Evolutionary conservation across 2,329 filamentous ascomycete genomes (phyloP), one percentile per base, ranked within the genome.

Genomic region (Arthrobotrys iridis): DNA sequence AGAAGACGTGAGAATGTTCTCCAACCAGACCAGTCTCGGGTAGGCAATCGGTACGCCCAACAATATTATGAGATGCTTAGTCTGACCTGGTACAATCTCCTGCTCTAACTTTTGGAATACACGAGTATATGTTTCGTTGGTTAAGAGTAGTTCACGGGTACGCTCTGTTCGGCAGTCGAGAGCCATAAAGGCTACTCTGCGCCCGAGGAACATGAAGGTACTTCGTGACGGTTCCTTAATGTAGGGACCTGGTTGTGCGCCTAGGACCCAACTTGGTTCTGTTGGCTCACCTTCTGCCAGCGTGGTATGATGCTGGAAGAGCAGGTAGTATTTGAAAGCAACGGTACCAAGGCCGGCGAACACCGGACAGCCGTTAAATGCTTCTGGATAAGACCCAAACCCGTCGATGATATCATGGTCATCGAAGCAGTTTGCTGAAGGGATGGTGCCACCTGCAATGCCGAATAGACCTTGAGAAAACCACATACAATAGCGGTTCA

Each of bases 361-460:
- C 0, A 98, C 92, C 0, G 92, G 91, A 1, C 92, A 92, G 77
- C 87, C 88, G 93, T 97, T 98, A 80, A 97, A 95, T 78, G 92
- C 88, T 78, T 97, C 88, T 2, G 93, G 90, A 81, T 98, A 99
- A 0, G 93, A 97, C 4, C 95, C 95, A 81, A 90, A 99, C 0
- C 96, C 95, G 82, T 93, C 91, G 77, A 93, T 93, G 78, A 93
- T 91, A 78, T 95, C 92, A 81, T 98, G 95, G 79, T 98, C 95
- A 82, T 98, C 94, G 85, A 91, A 97, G 82, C 99, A 93, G 81
- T 99, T 99, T 79, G 99, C 88, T 93, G 97, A 98, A 6, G 95
- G 93, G 48, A 99, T 98, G 81, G 98, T 94, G 1, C 91, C 91
- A 79, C 90, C 93, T 3, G 94, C 95, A 80, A 99, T 87, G n/a